Base-by-base conservation (phyloP, 306 rosid species). In the Trifolium pratense region DNA sequence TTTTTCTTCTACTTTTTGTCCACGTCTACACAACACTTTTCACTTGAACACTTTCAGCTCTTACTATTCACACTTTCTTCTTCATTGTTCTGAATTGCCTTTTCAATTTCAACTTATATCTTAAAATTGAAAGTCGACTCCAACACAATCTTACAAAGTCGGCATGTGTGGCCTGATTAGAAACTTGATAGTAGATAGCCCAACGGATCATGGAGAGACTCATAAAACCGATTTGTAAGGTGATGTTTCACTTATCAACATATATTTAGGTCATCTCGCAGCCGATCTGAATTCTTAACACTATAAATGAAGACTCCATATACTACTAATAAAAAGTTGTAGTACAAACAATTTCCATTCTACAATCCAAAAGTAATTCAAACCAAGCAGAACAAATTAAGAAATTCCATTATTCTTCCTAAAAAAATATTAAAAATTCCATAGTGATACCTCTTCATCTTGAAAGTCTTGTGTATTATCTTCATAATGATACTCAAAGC, bases 401-500 rank as follows among this genome's bases (percentile, higher is more conserved):
- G 20, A 53, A 53, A 18, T n/a, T 48, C 1, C 3, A 3, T 3
- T 8, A 21, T 21, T 21, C 2, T 3, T 53, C 59, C 23, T 49
- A 20, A 20, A 53, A 53, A 10, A 52, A 18, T 8, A 3, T 20
- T 23, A 56, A 59, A 29, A 59, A 29, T 2, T 59, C 65, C 65
- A 59, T 7, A 31, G 65, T 29, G 65, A 29, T 15, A 59, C 10
- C 21, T 59, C 65, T 6, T 6, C 40, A 59, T 59, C 65, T 26
- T 59, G 40, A 29, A 6, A 59, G 65, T 59, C 62, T 11, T 12
- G 40, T 7, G 7, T 3, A 29, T 14, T 26, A 14, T 29, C 7
- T 72, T 91, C 93, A 48, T 85, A 80, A 15, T 89, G 93, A 11
- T 56, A 56, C 3, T 3, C 62, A 12, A 23, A 17, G 39, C 52